Percentiles rank a stretch among this genome's conserved stretches.
Evolutionary conservation across 345 rosid species (phyloP).

Genomic region (Eucalyptus pauciflora): DNA sequence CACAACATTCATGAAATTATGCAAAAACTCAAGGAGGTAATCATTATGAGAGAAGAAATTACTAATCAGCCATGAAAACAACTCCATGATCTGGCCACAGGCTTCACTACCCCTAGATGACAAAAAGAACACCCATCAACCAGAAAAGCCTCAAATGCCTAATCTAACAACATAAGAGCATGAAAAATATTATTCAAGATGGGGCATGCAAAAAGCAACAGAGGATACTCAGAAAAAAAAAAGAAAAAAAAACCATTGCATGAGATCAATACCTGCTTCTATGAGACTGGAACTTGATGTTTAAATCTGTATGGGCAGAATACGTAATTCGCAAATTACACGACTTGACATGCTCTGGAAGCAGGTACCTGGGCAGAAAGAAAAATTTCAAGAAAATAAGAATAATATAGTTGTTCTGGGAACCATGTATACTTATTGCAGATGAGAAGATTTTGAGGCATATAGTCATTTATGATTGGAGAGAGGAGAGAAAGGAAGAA

Average conservation of each 20-base stretch:
- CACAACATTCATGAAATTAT: neutral
- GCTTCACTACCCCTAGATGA: slow-evolving; percentile 55
- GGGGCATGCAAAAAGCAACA: neutral
- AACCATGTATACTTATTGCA: neutral
- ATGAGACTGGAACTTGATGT: slow-evolving; percentile 97
- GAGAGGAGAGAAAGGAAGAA: neutral
- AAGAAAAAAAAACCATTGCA: neutral
- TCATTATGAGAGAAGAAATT: slow-evolving; percentile 28
- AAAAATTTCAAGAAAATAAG: neutral
- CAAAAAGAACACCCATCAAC: slow-evolving; percentile 17
- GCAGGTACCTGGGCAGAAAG: slow-evolving; percentile 53
- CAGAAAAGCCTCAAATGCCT: slow-evolving; percentile 14
- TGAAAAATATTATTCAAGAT: neutral
- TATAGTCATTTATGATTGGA: neutral
- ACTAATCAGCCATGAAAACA: slow-evolving; percentile 33
- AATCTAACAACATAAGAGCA: neutral
- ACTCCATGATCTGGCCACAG: slow-evolving; percentile 32
- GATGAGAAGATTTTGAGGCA: neutral
- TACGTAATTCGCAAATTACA: slow-evolving; percentile 84
- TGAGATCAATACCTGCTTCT: slow-evolving; percentile 69
- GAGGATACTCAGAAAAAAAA: neutral
- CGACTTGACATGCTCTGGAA: slow-evolving; percentile 67
- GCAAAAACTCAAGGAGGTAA: neutral
- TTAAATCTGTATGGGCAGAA: slow-evolving; percentile 94
- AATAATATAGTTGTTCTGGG: neutral